Percentiles rank a stretch among this genome's conserved stretches.
Evolutionary conservation across 345 rosid genomes (phyloP).

Genomic region (Arabis alpina): DNA sequence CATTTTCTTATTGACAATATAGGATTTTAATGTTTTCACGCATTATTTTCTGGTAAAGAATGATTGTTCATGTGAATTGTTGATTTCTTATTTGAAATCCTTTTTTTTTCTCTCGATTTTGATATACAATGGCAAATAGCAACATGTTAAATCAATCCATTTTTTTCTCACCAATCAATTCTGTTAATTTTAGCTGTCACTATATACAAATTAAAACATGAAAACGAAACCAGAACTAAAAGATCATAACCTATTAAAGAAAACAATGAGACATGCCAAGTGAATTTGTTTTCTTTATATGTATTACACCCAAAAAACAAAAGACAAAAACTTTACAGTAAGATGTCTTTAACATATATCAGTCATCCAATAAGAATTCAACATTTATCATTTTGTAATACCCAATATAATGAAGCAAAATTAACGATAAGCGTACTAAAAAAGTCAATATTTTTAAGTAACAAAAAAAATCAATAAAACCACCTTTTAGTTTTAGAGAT

Average conservation of each 20-base stretch:
- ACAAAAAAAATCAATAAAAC: neutral
- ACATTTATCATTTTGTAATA: neutral
- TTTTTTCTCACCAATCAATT: conserved; percentile 4
- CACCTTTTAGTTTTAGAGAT: neutral
- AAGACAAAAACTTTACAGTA: conserved; percentile 10
- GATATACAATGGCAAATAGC: neutral
- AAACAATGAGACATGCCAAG: conserved; percentile 10
- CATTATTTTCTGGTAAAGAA: too few relatives aligned
- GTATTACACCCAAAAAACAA: conserved; percentile 5
- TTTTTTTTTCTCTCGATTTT: neutral
- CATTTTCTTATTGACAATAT: neutral
- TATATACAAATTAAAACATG: conserved; percentile 9
- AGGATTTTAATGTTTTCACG: neutral
- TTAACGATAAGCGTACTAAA: neutral
- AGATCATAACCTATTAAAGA: neutral
- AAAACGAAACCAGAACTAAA: conserved; percentile 6
- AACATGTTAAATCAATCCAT: conserved; percentile 22
- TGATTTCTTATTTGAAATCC: neutral
- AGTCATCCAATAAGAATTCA: conserved; percentile 4
- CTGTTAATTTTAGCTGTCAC: neutral
- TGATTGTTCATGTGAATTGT: neutral
- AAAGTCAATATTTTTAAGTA: neutral
- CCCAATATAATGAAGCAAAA: neutral
- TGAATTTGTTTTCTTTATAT: conserved; percentile 24
- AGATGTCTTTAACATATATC: too few relatives aligned